phyloP scores from a whole-genome alignment of 805 yeast genomes.

The Grigorovia transvaalensis region DNA sequence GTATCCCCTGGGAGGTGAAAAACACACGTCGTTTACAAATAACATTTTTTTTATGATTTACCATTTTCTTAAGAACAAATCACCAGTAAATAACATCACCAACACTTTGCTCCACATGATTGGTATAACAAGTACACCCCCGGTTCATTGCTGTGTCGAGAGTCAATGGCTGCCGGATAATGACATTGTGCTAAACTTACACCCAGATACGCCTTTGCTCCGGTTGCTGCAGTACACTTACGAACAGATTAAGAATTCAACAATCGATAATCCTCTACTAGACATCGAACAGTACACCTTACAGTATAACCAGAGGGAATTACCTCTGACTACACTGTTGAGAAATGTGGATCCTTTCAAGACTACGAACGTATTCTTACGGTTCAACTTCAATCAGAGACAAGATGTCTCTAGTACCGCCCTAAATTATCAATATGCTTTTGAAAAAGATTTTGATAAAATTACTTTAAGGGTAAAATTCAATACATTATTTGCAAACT shows the following conservation, averaged over 20 bases:
- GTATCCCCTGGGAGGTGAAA: too few species aligned
- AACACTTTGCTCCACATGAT: neutral
- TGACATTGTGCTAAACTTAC: constrained; percentile 12
- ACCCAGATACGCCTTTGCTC: constrained; percentile 15
- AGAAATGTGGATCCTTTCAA: neutral
- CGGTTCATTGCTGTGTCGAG: constrained; percentile 13
- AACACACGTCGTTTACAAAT: too few species aligned
- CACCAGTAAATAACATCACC: too few species aligned
- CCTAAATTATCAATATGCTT: constrained; percentile 9
- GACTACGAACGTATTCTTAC: neutral
- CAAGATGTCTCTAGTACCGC: constrained; percentile 1
- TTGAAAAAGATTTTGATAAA: constrained; percentile 8
- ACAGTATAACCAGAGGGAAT: neutral
- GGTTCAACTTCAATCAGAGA: neutral
- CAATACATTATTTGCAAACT: constrained; percentile 13
- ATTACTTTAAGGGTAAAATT: constrained; percentile 13
- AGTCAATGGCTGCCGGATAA: neutral
- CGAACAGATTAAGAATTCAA: constrained; percentile 1
- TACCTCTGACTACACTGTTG: neutral
- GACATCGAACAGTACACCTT: neutral
- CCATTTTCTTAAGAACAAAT: neutral
- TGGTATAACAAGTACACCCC: constrained; percentile 3
- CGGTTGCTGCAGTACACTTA: constrained; percentile 24
- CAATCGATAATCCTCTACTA: neutral
- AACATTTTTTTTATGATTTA: neutral